These are phyloP conservation scores for Aquilaria sinensis DNA, from an alignment of 345 rosid genomes.

Conservation along the genomic window DNA sequence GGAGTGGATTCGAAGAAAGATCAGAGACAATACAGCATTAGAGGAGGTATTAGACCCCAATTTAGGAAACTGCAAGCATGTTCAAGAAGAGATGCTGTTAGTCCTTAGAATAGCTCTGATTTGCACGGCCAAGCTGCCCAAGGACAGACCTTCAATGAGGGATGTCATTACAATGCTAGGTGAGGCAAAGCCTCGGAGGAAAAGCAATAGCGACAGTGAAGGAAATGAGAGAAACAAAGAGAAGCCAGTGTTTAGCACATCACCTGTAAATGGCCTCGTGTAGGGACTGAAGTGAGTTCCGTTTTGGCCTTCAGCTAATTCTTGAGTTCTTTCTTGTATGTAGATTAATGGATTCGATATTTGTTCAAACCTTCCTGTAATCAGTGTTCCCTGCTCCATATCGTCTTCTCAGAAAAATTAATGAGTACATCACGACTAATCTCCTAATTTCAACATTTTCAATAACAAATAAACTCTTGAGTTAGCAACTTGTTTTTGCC, in stretches of 20 bases:
- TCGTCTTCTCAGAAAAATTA: too few relatives aligned
- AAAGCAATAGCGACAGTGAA: slow-evolving; percentile 49
- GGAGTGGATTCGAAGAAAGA: slow-evolving; percentile 67
- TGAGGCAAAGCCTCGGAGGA: slow-evolving; percentile 89
- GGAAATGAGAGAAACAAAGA: slow-evolving; percentile 33
- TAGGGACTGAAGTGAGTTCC: slow-evolving; percentile 27
- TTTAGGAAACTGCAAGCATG: slow-evolving; percentile 75
- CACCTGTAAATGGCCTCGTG: slow-evolving; percentile 76
- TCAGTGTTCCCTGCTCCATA: too few relatives aligned
- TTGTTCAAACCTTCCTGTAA: slow-evolving; percentile 3
- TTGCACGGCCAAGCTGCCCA: slow-evolving; percentile 83
- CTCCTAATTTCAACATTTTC: too few relatives aligned
- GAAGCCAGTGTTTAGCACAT: slow-evolving; percentile 50
- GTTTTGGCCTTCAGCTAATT: background rate
- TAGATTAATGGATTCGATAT: slow-evolving; percentile 16
- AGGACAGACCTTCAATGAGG: slow-evolving; percentile 89
- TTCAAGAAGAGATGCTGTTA: slow-evolving; percentile 91
- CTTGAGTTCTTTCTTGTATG: slow-evolving; percentile 36
- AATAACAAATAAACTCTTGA: too few relatives aligned
- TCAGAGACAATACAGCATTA: slow-evolving; percentile 52
- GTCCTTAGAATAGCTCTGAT: slow-evolving; percentile 81
- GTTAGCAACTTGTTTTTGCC: too few relatives aligned
- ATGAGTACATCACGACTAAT: too few relatives aligned
- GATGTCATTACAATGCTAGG: slow-evolving; percentile 87
- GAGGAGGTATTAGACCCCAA: slow-evolving; percentile 63